Conservation (phyloP, 805 yeast species). For the Yamadazyma philogaea region DNA sequence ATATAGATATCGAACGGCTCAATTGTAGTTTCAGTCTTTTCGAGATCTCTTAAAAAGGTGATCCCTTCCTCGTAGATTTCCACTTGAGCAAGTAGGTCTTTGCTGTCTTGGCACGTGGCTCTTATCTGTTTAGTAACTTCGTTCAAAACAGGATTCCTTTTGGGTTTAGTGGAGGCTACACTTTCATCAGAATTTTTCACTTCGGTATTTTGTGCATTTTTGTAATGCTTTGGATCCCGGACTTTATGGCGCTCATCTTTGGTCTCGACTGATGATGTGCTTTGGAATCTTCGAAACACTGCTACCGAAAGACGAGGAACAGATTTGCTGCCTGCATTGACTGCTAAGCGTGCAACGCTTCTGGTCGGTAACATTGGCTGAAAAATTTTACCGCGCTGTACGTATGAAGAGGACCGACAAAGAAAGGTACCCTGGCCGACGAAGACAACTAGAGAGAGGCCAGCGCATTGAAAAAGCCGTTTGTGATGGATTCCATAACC, state of each 20-base stretch:
- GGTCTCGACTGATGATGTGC: background rate
- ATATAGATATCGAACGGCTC: constrained; percentile 22
- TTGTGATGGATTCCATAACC: background rate
- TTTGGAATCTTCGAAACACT: background rate
- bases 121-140: constrained; percentile 21
- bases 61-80: constrained; percentile 42
- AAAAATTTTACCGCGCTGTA: constrained; percentile 1
- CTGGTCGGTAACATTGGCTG: constrained; percentile 1
- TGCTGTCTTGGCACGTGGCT: background rate
- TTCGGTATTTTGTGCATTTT: background rate
- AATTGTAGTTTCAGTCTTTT: constrained; percentile 28
- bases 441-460: background rate
- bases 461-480: background rate
- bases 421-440: no score
- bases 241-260: background rate
- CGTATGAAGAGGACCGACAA: background rate
- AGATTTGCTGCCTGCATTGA: background rate
- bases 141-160: constrained; percentile 15
- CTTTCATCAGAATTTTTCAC: constrained; percentile 15
- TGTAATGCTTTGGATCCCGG: background rate
- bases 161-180: constrained; percentile 15
- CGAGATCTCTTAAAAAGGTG: constrained; percentile 36
- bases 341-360: constrained; percentile 1
- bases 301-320: background rate
- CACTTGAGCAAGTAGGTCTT: background rate